Conservation (phyloP, 1,284 basidiomycete genomes). For the Stereum hirsutum region DNA sequence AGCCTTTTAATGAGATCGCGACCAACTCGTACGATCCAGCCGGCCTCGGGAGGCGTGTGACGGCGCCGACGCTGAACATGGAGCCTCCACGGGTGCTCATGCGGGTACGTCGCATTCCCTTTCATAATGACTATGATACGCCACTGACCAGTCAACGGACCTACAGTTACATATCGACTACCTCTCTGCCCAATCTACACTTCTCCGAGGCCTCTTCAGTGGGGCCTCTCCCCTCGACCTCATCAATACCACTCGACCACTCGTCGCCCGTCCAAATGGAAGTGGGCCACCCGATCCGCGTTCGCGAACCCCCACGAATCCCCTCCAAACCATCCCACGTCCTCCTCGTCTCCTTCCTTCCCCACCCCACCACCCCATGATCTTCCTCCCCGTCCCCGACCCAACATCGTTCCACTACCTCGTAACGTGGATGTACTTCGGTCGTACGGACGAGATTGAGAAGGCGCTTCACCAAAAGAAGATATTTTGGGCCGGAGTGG, state of each 20-base stretch:
- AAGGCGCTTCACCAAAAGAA: conserved; percentile 47
- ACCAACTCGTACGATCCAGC: conserved; percentile 10
- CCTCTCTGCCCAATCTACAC: conserved; percentile 62
- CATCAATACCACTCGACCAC: conserved; percentile 21
- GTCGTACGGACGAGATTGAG: conserved; percentile 48
- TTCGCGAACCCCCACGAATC: conserved; percentile 13
- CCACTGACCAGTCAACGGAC: conserved; percentile 6
- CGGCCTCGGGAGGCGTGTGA: conserved; percentile 36
- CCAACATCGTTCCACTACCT: conserved; percentile 62
- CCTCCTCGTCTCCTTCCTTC: conserved; percentile 60
- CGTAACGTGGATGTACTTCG: conserved; percentile 75
- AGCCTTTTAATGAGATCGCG: conserved; percentile 2
- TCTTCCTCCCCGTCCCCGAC: conserved; percentile 73
- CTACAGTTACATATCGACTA: conserved; percentile 63
- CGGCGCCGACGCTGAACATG: conserved; percentile 39
- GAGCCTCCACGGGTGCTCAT: conserved; percentile 46
- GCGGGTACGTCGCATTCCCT: conserved; percentile 33
- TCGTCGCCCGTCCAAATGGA: neutral
- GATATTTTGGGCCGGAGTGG: conserved; percentile 69
- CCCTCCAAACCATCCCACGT: conserved; percentile 34
- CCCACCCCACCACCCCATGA: conserved; percentile 48
- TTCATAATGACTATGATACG: neutral
- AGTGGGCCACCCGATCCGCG: conserved; percentile 6
- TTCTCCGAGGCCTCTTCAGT: conserved; percentile 58
- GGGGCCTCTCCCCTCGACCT: conserved; percentile 55